Evolutionary conservation across 495 filamentous ascomycete species (phyloP).

Genomic region (Daldinia caldariorum): DNA sequence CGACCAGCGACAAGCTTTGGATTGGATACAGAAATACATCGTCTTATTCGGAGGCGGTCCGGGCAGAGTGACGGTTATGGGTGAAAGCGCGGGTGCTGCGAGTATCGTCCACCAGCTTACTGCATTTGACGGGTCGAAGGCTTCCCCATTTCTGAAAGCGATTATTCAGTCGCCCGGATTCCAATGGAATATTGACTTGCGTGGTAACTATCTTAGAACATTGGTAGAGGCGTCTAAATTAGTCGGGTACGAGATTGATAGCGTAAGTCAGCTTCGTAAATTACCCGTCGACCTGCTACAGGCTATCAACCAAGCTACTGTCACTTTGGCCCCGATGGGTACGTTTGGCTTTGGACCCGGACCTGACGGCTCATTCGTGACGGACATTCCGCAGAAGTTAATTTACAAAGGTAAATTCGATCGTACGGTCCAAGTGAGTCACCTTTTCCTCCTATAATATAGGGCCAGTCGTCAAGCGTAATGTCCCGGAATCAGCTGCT

Average conservation of each 20-base stretch:
- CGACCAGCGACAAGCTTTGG: constrained; percentile 70
- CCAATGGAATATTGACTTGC: constrained; percentile 33
- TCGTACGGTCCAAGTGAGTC: constrained; percentile 63
- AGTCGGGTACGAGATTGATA: constrained; percentile 43
- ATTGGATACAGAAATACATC: constrained; percentile 75
- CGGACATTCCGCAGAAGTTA: constrained; percentile 64
- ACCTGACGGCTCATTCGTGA: constrained; percentile 69
- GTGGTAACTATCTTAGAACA: constrained; percentile 33
- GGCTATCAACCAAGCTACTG: constrained; percentile 61
- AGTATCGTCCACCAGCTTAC: constrained; percentile 71
- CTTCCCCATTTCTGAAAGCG: constrained; percentile 41
- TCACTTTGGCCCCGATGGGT: constrained; percentile 58
- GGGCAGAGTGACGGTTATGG: constrained; percentile 67
- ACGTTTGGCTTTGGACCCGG: constrained; percentile 65
- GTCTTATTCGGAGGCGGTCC: constrained; percentile 70
- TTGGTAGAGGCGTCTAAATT: constrained; percentile 15
- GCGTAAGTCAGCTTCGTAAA: constrained; percentile 60
- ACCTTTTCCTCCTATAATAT: constrained; percentile 11
- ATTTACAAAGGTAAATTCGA: constrained; percentile 67
- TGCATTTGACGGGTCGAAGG: constrained; percentile 56
- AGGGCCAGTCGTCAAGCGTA: constrained; percentile 47
- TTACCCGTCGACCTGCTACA: constrained; percentile 59
- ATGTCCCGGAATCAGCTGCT: constrained; percentile 32
- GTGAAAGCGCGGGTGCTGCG: constrained; percentile 67
- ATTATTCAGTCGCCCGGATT: constrained; percentile 47